Conservation (phyloP, 805 yeast genomes). For the Candida ortonii region DNA sequence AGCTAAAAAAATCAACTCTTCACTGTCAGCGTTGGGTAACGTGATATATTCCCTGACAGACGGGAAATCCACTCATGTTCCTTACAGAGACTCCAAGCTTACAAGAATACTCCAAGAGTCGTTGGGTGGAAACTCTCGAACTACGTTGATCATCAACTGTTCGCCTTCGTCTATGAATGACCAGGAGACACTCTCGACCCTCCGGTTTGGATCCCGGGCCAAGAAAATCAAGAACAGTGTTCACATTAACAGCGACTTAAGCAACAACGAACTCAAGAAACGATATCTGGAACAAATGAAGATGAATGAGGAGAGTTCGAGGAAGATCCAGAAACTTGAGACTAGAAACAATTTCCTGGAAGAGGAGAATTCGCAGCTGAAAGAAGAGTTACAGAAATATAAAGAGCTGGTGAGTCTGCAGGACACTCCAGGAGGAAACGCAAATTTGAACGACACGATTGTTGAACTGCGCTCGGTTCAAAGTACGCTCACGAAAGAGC, state of each 20-base stretch:
- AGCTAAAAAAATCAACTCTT: slow-evolving; percentile 78
- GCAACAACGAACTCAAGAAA: slow-evolving; percentile 24
- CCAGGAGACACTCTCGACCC: slow-evolving; percentile 64
- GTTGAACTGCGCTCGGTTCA: slow-evolving; percentile 22
- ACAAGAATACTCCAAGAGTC: slow-evolving; percentile 78
- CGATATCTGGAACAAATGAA: slow-evolving; percentile 24
- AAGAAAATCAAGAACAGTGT: slow-evolving; percentile 64
- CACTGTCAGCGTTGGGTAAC: slow-evolving; percentile 74
- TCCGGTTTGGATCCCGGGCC: slow-evolving; percentile 74
- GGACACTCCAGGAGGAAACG: slow-evolving; percentile 18
- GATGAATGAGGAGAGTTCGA: slow-evolving; percentile 19
- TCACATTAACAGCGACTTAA: slow-evolving; percentile 45
- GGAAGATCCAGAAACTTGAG: slow-evolving; percentile 23
- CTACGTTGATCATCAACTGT: slow-evolving; percentile 69
- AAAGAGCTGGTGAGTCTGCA: slow-evolving; percentile 15
- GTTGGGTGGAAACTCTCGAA: slow-evolving; percentile 78
- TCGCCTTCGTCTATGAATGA: slow-evolving; percentile 59
- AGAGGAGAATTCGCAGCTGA: slow-evolving; percentile 38
- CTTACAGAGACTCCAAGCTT: slow-evolving; percentile 75
- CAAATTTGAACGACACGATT: slow-evolving; percentile 24
- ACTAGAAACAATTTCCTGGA: slow-evolving; percentile 36
- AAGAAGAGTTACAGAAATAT: slow-evolving; percentile 31
- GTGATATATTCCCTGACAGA: slow-evolving; percentile 80
- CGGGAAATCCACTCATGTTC: slow-evolving; percentile 59
- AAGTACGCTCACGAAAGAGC: slow-evolving; percentile 24